These are phyloP conservation scores for sorghum (Sorghum bicolor) DNA, from an alignment of 176 grass and related monocot species.

Conservation along the genomic window Sorghum_bicolor_NCBIv3 NC_012872.2:62617501-62618000, in stretches of 20 bases:
- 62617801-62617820: background rate
- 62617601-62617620: too few species aligned
- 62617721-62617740: too few species aligned
- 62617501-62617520: too few species aligned
- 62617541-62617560: too few species aligned
- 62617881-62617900: background rate
- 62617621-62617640: background rate
- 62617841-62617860: background rate
- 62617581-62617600: too few species aligned
- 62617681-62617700: background rate
- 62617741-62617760: background rate
- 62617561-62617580: too few species aligned
- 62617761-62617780: background rate
- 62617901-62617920: too few species aligned
- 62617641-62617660: background rate
- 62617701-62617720: background rate
- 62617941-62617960: too few species aligned
- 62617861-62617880: background rate
- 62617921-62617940: too few species aligned
- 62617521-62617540: too few species aligned
- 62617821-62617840: background rate
- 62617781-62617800: background rate
- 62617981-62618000: too few species aligned
- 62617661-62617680: background rate
- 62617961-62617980: too few species aligned